Evolutionary conservation across 345 rosid species (phyloP), one percentile per base, ranked within the genome.

Genomic region (Nasturtium officinale): DNA sequence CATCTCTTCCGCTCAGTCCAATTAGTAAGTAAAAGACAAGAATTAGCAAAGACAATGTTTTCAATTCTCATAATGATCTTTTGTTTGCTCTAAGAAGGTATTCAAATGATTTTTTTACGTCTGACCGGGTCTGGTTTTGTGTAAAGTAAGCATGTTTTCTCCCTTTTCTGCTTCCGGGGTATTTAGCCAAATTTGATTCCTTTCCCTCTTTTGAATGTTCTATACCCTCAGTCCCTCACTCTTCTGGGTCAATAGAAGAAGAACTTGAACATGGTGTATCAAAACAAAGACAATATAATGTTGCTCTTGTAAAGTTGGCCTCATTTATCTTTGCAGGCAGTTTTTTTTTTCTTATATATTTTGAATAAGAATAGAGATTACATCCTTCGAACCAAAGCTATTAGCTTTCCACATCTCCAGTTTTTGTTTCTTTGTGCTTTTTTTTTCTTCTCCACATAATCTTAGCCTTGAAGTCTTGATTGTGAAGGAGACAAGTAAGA

Each of bases 261-360:
- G 75, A 51, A 18, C 67, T 65, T 4, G 67, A 67, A 21, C 60
- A 74, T 57, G 43, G 63, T 77, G 77, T 77, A 71, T 65, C 50
- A 71, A 25, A 25, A n/a, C 50, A 71, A 72, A 59, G 68, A 72
- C 77, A 17, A 51, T 61, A 80, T 78, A 48, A 23, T 71, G 73
- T 73, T 78, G 82, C 82, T 51, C 67, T 77, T 85, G 89, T 79
- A 82, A 82, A 87, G 84, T 79, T 77, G 59, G 71, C 71, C 61
- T 76, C 66, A 54, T 62, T 28, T 75, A 64, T 74, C 79, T 78
- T 80, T 79, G 74, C 77, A 74, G 76, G 71, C 81, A 67, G 79
- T 73, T 67, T 58, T 43, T 67, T n/a, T 20, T 8, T 10, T 2
- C 3, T 2, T 9, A 1, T 7, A 32, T 30, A 30, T 38, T 2